These are phyloP conservation scores for Curvularia hawaiiensis DNA, from an alignment of 2,329 filamentous ascomycete genomes.

Conservation along the genomic window DNA sequence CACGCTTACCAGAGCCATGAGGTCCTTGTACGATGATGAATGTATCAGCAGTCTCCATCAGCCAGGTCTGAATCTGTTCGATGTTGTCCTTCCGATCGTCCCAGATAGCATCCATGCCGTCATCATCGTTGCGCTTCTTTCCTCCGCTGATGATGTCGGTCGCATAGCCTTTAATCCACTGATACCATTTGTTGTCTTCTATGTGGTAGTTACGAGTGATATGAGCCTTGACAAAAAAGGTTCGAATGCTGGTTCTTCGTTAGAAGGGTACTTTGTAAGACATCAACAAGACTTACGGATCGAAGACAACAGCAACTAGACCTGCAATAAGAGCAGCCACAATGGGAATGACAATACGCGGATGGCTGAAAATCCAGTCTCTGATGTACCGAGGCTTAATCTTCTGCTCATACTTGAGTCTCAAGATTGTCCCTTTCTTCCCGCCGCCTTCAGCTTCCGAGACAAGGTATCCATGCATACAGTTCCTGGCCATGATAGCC, in stretches of 20 bases:
- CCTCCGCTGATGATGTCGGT: constrained; percentile 68
- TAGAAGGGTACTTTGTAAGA: constrained; percentile 1
- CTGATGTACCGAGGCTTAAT: constrained; percentile 79
- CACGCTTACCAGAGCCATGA: constrained; percentile 86
- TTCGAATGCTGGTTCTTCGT: constrained; percentile 64
- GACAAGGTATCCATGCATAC: constrained; percentile 83
- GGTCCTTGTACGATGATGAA: constrained; percentile 95
- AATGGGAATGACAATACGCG: constrained; percentile 83
- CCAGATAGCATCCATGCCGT: constrained; percentile 81
- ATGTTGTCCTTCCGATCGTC: constrained; percentile 84
- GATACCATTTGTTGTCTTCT: constrained; percentile 73
- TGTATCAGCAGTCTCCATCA: constrained; percentile 86
- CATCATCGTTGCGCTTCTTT: constrained; percentile 64
- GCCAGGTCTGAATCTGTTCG: constrained; percentile 79
- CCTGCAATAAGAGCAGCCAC: constrained; percentile 81
- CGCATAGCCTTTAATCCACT: constrained; percentile 80
- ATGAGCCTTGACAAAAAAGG: constrained; percentile 88
- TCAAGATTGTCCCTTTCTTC: constrained; percentile 74
- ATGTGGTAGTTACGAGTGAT: constrained; percentile 78
- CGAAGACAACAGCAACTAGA: constrained; percentile 82
- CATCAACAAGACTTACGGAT: constrained; percentile 60
- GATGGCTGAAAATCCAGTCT: constrained; percentile 87
- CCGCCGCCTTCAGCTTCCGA: constrained; percentile 72
- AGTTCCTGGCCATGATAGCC: constrained; percentile 89
- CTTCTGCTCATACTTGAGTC: constrained; percentile 82